Evolutionary conservation across 106 monocot genomes (phyloP).

Genomic region (Posidonia australis): DNA sequence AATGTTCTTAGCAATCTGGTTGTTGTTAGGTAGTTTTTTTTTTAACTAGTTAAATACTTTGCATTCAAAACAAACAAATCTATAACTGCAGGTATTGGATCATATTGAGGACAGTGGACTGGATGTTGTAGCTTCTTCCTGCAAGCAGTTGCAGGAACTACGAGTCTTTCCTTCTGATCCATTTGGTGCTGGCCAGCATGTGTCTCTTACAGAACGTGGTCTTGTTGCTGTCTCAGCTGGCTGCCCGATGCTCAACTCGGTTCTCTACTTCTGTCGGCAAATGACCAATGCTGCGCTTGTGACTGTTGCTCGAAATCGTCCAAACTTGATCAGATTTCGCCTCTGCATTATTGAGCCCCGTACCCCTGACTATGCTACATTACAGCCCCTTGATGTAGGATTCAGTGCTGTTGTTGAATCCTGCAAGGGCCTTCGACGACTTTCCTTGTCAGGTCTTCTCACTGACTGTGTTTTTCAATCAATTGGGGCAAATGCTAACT

Average conservation of each 20-base stretch:
- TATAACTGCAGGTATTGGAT: conserved; percentile 56
- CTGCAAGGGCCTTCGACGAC: conserved; percentile 30
- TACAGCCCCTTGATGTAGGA: conserved; percentile 43
- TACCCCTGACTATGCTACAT: conserved; percentile 33
- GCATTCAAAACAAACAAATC: background rate
- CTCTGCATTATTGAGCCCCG: conserved; percentile 42
- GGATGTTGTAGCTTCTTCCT: conserved; percentile 60
- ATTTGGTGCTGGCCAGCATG: conserved; percentile 35
- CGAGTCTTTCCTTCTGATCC: conserved; percentile 86
- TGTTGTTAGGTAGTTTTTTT: no score
- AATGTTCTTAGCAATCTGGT: no score
- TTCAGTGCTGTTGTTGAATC: conserved; percentile 45
- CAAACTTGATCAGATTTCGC: conserved; percentile 40
- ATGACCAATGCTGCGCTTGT: conserved; percentile 53
- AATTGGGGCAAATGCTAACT: conserved; percentile 30
- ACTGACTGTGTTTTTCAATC: conserved; percentile 41
- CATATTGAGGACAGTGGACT: conserved; percentile 75
- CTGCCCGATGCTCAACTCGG: conserved; percentile 34
- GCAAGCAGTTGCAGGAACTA: conserved; percentile 60
- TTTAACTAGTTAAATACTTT: no score
- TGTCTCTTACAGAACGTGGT: conserved; percentile 28
- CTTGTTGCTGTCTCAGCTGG: conserved; percentile 44
- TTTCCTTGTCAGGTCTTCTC: conserved; percentile 49
- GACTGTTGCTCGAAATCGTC: conserved; percentile 32
- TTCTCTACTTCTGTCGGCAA: conserved; percentile 53